Conservation (phyloP, 2,329 filamentous ascomycete genomes). For the Graphilbum ipis-grandicollis region DNA sequence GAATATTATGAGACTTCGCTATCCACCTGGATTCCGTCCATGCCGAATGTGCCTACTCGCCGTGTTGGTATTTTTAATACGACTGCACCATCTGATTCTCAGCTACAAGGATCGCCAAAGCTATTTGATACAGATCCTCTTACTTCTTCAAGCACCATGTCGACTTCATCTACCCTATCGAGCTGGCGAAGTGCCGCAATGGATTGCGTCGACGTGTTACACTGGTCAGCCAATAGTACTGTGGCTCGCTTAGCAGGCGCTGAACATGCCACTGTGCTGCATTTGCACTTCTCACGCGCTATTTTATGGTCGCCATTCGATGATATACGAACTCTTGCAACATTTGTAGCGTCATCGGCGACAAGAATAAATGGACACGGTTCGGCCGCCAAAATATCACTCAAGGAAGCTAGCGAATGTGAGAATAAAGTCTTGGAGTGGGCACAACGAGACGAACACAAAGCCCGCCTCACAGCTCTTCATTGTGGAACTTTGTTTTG, state of each 20-base stretch:
- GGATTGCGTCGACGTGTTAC: slow-evolving; percentile 34
- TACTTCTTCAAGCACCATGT: background rate
- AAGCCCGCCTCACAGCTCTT: slow-evolving; percentile 24
- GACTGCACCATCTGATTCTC: too few relatives aligned
- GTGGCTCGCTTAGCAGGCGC: background rate
- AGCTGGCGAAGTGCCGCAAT: slow-evolving; percentile 26
- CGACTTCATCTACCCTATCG: slow-evolving; percentile 4
- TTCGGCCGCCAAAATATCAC: too few relatives aligned
- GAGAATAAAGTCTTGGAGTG: slow-evolving; percentile 16
- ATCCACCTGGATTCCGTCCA: slow-evolving; percentile 10
- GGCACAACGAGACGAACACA: slow-evolving; percentile 17
- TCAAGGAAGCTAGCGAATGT: slow-evolving; percentile 7
- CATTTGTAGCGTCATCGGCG: slow-evolving; percentile 12
- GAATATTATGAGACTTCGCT: slow-evolving; percentile 6
- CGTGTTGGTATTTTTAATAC: too few relatives aligned
- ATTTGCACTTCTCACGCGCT: slow-evolving; percentile 35
- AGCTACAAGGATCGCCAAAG: slow-evolving; percentile 6
- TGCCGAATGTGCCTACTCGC: too few relatives aligned
- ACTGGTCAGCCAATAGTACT: slow-evolving; percentile 33
- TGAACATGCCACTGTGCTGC: slow-evolving; percentile 33
- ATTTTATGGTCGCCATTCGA: slow-evolving; percentile 30
- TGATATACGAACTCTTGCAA: slow-evolving; percentile 25
- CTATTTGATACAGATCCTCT: too few relatives aligned
- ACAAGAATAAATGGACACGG: too few relatives aligned
- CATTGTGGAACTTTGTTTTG: slow-evolving; percentile 27